Evolutionary conservation across 495 filamentous ascomycete species (phyloP).

Genomic region (Daldinia childiae): DNA sequence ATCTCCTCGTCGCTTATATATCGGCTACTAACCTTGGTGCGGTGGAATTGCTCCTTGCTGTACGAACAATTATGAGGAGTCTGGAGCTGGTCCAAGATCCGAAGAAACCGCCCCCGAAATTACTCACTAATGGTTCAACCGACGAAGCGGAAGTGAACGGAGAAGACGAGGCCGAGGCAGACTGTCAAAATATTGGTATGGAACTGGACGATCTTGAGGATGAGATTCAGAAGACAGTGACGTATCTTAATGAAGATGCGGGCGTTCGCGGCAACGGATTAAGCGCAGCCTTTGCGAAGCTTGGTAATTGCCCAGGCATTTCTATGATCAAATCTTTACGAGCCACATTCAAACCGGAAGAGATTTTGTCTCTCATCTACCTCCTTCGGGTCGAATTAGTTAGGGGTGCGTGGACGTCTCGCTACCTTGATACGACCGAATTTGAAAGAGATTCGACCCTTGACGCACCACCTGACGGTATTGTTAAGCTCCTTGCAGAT

Average conservation of each 20-base stretch:
- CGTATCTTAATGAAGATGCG: conserved; percentile 57
- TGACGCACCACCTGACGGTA: conserved; percentile 63
- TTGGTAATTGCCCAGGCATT: conserved; percentile 68
- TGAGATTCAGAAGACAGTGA: conserved; percentile 60
- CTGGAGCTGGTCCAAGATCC: conserved; percentile 57
- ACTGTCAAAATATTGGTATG: conserved; percentile 55
- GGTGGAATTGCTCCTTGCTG: conserved; percentile 57
- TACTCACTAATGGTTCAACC: conserved; percentile 50
- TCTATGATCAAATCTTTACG: conserved; percentile 71
- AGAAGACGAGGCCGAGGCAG: conserved; percentile 41
- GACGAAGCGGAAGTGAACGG: conserved; percentile 42
- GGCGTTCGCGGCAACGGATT: conserved; percentile 56
- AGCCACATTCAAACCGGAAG: conserved; percentile 68
- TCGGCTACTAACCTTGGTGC: conserved; percentile 58
- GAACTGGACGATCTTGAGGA: conserved; percentile 60
- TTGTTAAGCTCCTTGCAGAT: conserved; percentile 67
- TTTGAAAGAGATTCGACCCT: conserved; percentile 61
- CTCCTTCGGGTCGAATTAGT: conserved; percentile 73
- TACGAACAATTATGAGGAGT: conserved; percentile 61
- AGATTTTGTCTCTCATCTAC: conserved; percentile 76
- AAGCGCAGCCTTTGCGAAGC: conserved; percentile 66
- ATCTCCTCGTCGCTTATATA: conserved; percentile 66
- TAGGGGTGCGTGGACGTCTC: conserved; percentile 73
- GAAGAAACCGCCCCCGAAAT: conserved; percentile 45
- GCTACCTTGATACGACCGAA: conserved; percentile 63